Evolutionary conservation across 2,329 filamentous ascomycete species (phyloP).

Genomic region (Botryotinia calthae): DNA sequence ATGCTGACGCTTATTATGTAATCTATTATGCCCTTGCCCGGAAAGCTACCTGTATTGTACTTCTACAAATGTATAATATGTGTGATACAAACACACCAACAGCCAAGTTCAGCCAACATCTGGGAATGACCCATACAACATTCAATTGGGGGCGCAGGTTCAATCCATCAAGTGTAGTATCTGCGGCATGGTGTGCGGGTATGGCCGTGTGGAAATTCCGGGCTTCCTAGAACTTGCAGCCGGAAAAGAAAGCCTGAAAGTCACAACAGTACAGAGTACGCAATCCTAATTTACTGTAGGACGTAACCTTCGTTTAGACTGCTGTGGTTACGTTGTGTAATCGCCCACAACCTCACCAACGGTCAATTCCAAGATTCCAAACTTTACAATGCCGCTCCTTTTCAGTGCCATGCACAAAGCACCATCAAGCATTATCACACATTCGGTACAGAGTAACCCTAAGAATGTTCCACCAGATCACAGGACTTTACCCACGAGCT

Average conservation of each 20-base stretch:
- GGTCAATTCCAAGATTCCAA: neutral
- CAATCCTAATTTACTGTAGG: conserved; percentile 17
- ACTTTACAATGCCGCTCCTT: neutral
- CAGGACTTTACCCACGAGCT: conserved; percentile 16
- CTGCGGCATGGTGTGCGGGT: conserved; percentile 14
- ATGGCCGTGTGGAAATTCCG: conserved; percentile 22
- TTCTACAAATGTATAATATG: neutral
- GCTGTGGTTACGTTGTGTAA: conserved; percentile 14
- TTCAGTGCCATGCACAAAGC: conserved; percentile 8
- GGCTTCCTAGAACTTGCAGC: conserved; percentile 19
- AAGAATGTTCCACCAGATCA: conserved; percentile 10
- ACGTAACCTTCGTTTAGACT: conserved; percentile 21
- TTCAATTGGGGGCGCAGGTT: neutral
- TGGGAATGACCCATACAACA: neutral
- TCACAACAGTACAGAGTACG: conserved; percentile 20
- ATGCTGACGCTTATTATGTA: conserved; percentile 20
- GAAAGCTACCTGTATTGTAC: neutral
- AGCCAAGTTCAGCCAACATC: conserved; percentile 7
- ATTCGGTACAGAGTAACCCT: conserved; percentile 7
- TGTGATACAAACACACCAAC: neutral
- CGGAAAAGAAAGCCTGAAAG: conserved; percentile 19
- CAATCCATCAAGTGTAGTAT: conserved; percentile 3
- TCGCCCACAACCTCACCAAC: conserved; percentile 17
- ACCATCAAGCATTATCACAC: conserved; percentile 18
- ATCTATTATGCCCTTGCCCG: conserved; percentile 16